Evolutionary conservation across 2,329 filamentous ascomycete species (phyloP), one percentile per base, ranked within the genome.

Genomic region (Alternaria longipes): DNA sequence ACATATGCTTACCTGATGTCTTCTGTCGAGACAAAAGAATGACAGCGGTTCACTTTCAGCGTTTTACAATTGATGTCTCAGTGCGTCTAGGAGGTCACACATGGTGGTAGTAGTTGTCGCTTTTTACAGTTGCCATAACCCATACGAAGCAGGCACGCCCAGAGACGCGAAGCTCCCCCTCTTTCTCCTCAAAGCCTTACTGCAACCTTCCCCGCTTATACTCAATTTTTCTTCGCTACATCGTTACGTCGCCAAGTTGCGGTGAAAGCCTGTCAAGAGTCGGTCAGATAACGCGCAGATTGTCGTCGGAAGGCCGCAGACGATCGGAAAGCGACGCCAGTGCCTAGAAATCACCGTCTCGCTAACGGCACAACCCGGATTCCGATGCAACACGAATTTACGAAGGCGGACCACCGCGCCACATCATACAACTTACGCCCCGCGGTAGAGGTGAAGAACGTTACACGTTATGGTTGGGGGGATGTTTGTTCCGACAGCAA

Each of bases 401-500:
- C 24, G 34, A 44, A 36, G 41, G 49, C 40, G 52, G 18, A 16
- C 41, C 40, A 18, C 38, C 7, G 54, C 36, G 55, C 52, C 38
- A 49, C 55, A 44, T 57, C 55, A 44, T 54, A 55, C 50, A 16
- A 54, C 44, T 24, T 61, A 40, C 44, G 18, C n/a, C 44, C 38
- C 26, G 38, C 11, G 41, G 41, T 42, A 50, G 47, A 24, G 59
- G 41, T 41, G 57, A 12, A 44, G 54, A 36, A 63, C 46, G 59
- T 61, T 47, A 47, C 54, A 56, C 58, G 42, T 24, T 18, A 55
- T 56, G 18, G 50, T 55, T 55, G 57, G 65, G 61, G 44, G 61
- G 41, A 68, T 54, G 61, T 65, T 64, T 68, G 55, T 53, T 62
- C 59, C 49, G 55, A 51, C 57, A 7, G 20, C 20, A 59, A 60